Conservation (phyloP, 768 basidiomycete species). For the Leccinellum luteum region DNA sequence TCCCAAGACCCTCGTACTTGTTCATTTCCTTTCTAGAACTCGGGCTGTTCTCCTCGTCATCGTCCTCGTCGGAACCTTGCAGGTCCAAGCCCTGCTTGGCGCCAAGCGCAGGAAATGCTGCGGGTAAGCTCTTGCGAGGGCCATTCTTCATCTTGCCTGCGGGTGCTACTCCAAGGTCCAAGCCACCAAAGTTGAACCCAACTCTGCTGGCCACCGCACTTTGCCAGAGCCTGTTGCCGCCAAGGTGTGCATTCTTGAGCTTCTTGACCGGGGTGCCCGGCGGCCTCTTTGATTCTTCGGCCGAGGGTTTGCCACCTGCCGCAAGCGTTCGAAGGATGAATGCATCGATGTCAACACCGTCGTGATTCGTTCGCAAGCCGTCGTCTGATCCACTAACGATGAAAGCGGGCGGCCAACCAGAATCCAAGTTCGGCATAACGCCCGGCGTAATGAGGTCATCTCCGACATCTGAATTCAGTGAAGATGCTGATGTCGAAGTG, state of each 20-base stretch:
- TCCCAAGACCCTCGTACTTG: constrained; percentile 62
- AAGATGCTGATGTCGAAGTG: constrained; percentile 62
- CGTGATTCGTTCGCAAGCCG: constrained; percentile 19
- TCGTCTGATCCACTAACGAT: constrained; percentile 43
- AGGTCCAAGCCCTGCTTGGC: constrained; percentile 25
- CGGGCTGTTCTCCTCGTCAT: constrained; percentile 63
- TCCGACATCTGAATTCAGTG: constrained; percentile 53
- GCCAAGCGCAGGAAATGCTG: constrained; percentile 55
- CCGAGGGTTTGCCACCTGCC: constrained; percentile 49
- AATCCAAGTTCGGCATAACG: constrained; percentile 46
- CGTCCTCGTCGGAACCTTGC: constrained; percentile 58
- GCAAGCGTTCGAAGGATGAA: constrained; percentile 73
- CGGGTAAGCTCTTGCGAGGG: constrained; percentile 71
- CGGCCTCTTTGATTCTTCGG: constrained; percentile 51
- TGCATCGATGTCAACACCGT: constrained; percentile 53
- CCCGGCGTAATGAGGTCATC: constrained; percentile 73
- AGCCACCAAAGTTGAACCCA: constrained; percentile 45
- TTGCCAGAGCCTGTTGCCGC: constrained; percentile 70
- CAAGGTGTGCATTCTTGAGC: constrained; percentile 55
- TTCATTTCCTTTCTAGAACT: constrained; percentile 48
- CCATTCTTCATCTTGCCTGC: constrained; percentile 45
- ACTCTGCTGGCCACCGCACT: constrained; percentile 74
- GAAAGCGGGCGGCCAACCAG: constrained; percentile 61
- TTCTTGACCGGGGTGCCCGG: constrained; percentile 86
- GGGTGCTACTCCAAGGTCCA: constrained; percentile 37